Percentiles rank a stretch among this genome's conserved stretches.
Conservation (phyloP, 2,329 filamentous ascomycete species). For the Penicillium sp. region DNA sequence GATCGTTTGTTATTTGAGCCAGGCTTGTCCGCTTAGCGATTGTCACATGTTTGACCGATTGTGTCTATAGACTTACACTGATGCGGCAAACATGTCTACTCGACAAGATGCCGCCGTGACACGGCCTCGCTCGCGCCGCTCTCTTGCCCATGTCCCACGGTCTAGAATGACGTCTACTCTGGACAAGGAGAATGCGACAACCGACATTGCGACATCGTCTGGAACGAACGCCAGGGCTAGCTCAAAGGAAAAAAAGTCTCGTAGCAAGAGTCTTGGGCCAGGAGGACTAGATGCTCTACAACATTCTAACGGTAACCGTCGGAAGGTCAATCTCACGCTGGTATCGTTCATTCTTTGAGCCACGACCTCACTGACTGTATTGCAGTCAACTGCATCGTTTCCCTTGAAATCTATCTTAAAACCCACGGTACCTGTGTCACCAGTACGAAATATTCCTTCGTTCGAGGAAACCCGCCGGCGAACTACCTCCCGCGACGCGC, state of each 20-base stretch:
- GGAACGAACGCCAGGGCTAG: constrained; percentile 32
- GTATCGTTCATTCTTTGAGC: background rate
- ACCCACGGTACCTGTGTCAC: constrained; percentile 61
- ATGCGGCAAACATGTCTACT: constrained; percentile 26
- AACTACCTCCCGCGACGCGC: constrained; percentile 31
- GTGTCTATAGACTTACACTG: background rate
- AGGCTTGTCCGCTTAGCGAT: background rate
- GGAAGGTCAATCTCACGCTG: constrained; percentile 57
- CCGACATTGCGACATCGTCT: constrained; percentile 49
- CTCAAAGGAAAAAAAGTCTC: constrained; percentile 57
- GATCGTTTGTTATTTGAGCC: background rate
- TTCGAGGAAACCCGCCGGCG: constrained; percentile 48
- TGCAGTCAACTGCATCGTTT: constrained; percentile 37
- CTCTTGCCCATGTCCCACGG: constrained; percentile 58
- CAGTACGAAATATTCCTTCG: constrained; percentile 60
- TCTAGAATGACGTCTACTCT: constrained; percentile 42
- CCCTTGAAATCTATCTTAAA: constrained; percentile 70
- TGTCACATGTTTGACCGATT: constrained; percentile 12
- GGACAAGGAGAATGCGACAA: constrained; percentile 74
- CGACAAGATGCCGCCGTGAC: constrained; percentile 30
- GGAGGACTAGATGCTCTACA: constrained; percentile 80
- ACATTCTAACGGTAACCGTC: constrained; percentile 66
- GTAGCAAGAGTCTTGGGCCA: constrained; percentile 94
- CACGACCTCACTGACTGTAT: constrained; percentile 5
- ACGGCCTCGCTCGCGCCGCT: constrained; percentile 55